Evolutionary conservation across 2,329 filamentous ascomycete species (phyloP).

Genomic region (Alternaria triticina): DNA sequence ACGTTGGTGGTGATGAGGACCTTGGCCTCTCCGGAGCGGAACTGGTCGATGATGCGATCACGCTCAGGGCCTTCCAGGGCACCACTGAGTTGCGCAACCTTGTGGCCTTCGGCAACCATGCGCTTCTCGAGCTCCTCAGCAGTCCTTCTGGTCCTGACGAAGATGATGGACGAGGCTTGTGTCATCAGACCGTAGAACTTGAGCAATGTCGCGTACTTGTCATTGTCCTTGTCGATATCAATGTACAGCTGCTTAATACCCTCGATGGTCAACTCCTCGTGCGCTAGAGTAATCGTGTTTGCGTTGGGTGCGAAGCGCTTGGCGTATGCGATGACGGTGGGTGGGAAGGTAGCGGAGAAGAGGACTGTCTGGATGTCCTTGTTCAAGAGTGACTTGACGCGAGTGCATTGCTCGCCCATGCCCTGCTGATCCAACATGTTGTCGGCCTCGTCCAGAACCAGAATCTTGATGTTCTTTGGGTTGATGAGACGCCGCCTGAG

Average conservation of each 20-base stretch:
- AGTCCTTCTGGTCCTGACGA: constrained; percentile 90
- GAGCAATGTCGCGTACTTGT: constrained; percentile 88
- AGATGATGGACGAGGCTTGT: constrained; percentile 96
- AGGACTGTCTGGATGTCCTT: constrained; percentile 82
- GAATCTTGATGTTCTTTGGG: constrained; percentile 72
- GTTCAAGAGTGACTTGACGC: constrained; percentile 81
- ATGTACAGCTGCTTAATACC: constrained; percentile 98
- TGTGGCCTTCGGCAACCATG: constrained; percentile 89
- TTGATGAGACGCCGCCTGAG: constrained; percentile 80
- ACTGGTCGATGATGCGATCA: constrained; percentile 83
- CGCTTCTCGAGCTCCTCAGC: constrained; percentile 83
- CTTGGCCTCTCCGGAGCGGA: constrained; percentile 86
- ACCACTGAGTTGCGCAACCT: constrained; percentile 87
- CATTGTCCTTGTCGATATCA: constrained; percentile 80
- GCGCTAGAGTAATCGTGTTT: constrained; percentile 84
- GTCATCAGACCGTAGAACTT: constrained; percentile 96
- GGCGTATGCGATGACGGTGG: constrained; percentile 84
- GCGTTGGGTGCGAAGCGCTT: constrained; percentile 82
- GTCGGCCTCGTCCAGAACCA: constrained; percentile 96
- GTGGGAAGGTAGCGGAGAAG: constrained; percentile 93
- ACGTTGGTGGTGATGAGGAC: constrained; percentile 98
- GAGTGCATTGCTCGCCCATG: constrained; percentile 90
- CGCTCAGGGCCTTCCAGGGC: constrained; percentile 83
- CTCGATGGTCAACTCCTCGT: constrained; percentile 92
- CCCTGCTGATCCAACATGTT: constrained; percentile 98